phyloP scores from a whole-genome alignment of 768 basidiomycete genomes.

The Amanita muscaria region DNA sequence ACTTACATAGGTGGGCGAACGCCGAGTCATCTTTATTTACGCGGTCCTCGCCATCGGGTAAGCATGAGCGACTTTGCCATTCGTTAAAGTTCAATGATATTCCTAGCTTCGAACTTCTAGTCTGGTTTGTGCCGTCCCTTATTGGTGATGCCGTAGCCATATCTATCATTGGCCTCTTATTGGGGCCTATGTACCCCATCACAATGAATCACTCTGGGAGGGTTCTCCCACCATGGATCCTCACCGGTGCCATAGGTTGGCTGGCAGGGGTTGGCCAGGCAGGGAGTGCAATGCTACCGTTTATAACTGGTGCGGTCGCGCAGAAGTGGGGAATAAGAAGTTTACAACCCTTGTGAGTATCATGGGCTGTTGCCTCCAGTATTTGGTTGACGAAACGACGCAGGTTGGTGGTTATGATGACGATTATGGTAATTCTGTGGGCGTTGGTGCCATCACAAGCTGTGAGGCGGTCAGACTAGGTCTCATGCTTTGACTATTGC shows the following conservation, averaged over 20 bases:
- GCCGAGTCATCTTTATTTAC: constrained; percentile 44
- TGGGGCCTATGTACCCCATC: constrained; percentile 74
- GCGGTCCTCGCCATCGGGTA: constrained; percentile 41
- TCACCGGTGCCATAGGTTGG: constrained; percentile 60
- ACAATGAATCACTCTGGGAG: constrained; percentile 63
- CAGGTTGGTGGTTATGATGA: constrained; percentile 57
- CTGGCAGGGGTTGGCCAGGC: constrained; percentile 63
- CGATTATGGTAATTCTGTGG: constrained; percentile 48
- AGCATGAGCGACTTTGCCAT: constrained; percentile 7
- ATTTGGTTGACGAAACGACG: not conserved
- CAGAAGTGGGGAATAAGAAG: constrained; percentile 50
- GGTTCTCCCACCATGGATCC: constrained; percentile 62
- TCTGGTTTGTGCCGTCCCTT: constrained; percentile 65
- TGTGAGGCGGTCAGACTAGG: constrained; percentile 13
- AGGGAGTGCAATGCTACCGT: constrained; percentile 64
- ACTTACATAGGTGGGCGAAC: constrained; percentile 40
- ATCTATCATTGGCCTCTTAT: constrained; percentile 52
- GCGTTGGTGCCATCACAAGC: constrained; percentile 32
- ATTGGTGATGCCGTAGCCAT: constrained; percentile 58
- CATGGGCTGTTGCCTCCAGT: not conserved
- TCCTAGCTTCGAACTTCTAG: constrained; percentile 47
- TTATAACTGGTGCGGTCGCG: constrained; percentile 64
- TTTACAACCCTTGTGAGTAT: constrained; percentile 53
- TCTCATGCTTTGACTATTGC: too few species aligned
- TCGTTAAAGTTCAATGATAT: not conserved